Percentiles rank a stretch among this genome's conserved stretches.
These are phyloP conservation scores for Coemansia sp. DNA, from an alignment of 192 early-diverging fungal genomes.

Conservation along the genomic window DNA sequence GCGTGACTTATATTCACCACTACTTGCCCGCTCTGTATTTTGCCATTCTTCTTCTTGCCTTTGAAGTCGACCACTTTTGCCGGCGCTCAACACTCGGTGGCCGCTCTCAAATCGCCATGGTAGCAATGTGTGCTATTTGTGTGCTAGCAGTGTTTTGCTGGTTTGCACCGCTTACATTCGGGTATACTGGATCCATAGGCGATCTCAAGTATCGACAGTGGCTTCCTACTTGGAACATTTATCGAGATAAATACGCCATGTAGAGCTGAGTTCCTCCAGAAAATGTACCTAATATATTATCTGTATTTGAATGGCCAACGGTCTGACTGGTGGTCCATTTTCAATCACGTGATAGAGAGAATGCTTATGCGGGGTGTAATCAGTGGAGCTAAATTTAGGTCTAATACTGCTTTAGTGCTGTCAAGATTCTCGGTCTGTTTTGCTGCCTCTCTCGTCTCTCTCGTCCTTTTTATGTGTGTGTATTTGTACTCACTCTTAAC, in stretches of 20 bases:
- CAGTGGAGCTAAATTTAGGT: neutral
- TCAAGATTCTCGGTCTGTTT: neutral
- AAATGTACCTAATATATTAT: too few relatives aligned
- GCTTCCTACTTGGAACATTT: conserved; percentile 40
- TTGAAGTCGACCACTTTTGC: conserved; percentile 72
- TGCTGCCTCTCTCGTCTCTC: neutral
- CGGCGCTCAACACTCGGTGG: conserved; percentile 61
- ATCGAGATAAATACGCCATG: conserved; percentile 18
- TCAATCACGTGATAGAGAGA: neutral
- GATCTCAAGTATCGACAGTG: conserved; percentile 45
- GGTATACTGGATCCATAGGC: conserved; percentile 49
- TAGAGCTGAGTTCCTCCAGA: neutral
- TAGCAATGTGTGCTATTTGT: conserved; percentile 25
- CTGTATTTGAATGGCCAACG: too few relatives aligned
- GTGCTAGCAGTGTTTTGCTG: conserved; percentile 55
- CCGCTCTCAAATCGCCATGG: conserved; percentile 56
- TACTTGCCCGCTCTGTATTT: conserved; percentile 90
- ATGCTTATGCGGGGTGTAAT: neutral
- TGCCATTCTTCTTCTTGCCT: conserved; percentile 79
- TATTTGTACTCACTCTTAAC: neutral
- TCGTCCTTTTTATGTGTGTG: too few relatives aligned
- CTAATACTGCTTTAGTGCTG: neutral
- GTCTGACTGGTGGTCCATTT: too few relatives aligned
- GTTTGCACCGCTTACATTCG: conserved; percentile 83
- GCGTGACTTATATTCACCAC: conserved; percentile 94